Conservation (phyloP, 202 grass and related monocot species). For the Bolboschoenoplectus hybrid region DNA sequence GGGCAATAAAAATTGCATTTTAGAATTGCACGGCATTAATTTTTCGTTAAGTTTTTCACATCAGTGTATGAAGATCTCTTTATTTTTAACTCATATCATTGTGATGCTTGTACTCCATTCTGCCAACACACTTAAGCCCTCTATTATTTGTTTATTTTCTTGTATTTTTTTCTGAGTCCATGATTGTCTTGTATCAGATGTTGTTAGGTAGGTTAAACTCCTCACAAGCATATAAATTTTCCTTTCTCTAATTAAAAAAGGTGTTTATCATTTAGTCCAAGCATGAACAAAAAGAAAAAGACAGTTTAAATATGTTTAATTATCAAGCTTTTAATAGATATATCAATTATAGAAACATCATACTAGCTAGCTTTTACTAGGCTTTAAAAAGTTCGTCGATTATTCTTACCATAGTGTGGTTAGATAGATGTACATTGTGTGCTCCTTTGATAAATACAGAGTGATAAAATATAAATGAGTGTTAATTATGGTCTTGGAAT, state of each 20-base stretch:
- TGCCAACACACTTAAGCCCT: not conserved
- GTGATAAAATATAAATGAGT: no score
- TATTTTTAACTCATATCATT: not conserved
- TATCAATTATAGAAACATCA: not conserved
- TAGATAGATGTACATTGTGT: not conserved
- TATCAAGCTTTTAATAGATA: not conserved
- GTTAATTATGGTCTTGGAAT: no score
- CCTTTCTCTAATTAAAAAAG: not conserved
- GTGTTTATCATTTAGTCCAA: not conserved
- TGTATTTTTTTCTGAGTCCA: not conserved
- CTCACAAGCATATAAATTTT: not conserved
- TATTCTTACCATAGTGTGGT: not conserved
- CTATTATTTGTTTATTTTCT: not conserved
- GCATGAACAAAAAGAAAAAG: not conserved
- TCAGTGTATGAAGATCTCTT: not conserved
- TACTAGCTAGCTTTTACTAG: not conserved
- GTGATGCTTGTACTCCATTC: not conserved
- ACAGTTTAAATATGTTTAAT: not conserved
- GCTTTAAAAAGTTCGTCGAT: not conserved
- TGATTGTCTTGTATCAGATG: not conserved
- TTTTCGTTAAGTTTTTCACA: not conserved
- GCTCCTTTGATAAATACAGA: not conserved
- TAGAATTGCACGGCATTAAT: not conserved
- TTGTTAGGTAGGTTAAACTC: not conserved
- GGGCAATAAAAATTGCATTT: constrained; percentile 35